A percentile compares a stretch with the other conserved stretches of the same genome.
Conservation (phyloP, 169 alveolate genomes). For the Babesia caballi region DNA sequence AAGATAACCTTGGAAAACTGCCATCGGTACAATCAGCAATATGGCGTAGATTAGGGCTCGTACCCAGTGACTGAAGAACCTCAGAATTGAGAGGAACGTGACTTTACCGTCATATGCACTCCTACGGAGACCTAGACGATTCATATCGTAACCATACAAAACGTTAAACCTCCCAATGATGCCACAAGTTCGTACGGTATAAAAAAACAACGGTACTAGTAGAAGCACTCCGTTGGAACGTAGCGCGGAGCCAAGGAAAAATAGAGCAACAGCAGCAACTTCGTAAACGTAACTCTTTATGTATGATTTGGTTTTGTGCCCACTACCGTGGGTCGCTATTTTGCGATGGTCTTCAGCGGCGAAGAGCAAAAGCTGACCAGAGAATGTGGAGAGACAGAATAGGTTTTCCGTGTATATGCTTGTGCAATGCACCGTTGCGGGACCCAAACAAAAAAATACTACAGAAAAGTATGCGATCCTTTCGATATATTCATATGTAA, state of each 20-base stretch:
- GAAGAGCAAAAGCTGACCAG: slow-evolving; percentile 2
- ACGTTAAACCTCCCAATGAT: slow-evolving; percentile 31
- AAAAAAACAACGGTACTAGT: slow-evolving; percentile 70
- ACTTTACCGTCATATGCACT: not conserved
- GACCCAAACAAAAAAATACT: slow-evolving; percentile 13
- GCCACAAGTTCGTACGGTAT: slow-evolving; percentile 50
- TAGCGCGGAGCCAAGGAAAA: slow-evolving; percentile 27
- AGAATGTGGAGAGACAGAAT: slow-evolving; percentile 21
- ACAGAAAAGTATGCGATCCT: slow-evolving; percentile 18
- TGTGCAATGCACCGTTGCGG: slow-evolving; percentile 36
- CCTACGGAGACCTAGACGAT: not conserved
- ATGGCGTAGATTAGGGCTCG: slow-evolving; percentile 66
- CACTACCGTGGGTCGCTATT: not conserved
- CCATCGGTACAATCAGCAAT: slow-evolving; percentile 61
- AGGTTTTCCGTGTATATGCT: slow-evolving; percentile 51
- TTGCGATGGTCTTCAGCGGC: slow-evolving; percentile 28
- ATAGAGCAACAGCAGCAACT: slow-evolving; percentile 21
- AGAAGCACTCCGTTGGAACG: slow-evolving; percentile 73
- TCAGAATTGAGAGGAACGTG: not conserved
- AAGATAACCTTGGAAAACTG: slow-evolving; percentile 62
- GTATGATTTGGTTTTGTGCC: not conserved
- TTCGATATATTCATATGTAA: slow-evolving; percentile 5
- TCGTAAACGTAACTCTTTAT: slow-evolving; percentile 2
- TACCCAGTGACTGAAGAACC: slow-evolving; percentile 57
- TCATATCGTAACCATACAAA: not conserved